These are phyloP conservation scores for Colletotrichum liaoningense DNA, from an alignment of 2,329 filamentous ascomycete genomes.

Conservation along the genomic window DNA sequence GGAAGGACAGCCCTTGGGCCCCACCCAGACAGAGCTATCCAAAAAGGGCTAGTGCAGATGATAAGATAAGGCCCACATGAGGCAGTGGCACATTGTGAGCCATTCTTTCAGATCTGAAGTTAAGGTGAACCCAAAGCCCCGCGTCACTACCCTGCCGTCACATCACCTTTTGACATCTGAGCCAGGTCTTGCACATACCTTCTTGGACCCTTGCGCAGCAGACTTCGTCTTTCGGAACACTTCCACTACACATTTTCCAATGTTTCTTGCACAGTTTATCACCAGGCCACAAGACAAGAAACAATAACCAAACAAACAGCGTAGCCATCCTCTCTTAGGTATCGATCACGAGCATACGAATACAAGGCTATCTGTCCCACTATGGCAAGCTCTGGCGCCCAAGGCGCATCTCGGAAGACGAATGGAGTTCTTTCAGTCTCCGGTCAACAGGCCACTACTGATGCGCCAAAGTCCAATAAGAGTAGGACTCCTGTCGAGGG, in stretches of 20 bases:
- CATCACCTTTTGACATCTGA: slow-evolving; percentile 4
- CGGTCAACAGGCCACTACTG: slow-evolving; percentile 54
- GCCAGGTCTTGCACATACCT: background rate
- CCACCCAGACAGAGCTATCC: slow-evolving; percentile 18
- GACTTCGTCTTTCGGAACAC: background rate
- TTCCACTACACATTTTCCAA: background rate
- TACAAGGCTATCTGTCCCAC: background rate
- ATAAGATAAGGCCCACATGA: slow-evolving; percentile 28
- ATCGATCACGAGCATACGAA: background rate
- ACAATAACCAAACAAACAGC: slow-evolving; percentile 20
- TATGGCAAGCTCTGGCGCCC: slow-evolving; percentile 31
- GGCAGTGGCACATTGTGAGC: slow-evolving; percentile 20
- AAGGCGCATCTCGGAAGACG: slow-evolving; percentile 47
- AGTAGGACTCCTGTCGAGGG: slow-evolving; percentile 67
- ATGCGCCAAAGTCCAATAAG: slow-evolving; percentile 56
- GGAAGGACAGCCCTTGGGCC: background rate
- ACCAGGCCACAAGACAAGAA: background rate
- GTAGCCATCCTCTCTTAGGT: background rate
- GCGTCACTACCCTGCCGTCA: slow-evolving; percentile 20
- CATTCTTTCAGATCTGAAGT: slow-evolving; percentile 32
- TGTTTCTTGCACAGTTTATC: background rate
- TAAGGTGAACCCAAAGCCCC: slow-evolving; percentile 26
- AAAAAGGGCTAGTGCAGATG: background rate
- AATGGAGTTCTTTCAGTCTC: slow-evolving; percentile 66
- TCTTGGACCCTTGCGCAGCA: slow-evolving; percentile 8